Conservation (phyloP, 495 filamentous ascomycete species). For the Podospora comata region DNA sequence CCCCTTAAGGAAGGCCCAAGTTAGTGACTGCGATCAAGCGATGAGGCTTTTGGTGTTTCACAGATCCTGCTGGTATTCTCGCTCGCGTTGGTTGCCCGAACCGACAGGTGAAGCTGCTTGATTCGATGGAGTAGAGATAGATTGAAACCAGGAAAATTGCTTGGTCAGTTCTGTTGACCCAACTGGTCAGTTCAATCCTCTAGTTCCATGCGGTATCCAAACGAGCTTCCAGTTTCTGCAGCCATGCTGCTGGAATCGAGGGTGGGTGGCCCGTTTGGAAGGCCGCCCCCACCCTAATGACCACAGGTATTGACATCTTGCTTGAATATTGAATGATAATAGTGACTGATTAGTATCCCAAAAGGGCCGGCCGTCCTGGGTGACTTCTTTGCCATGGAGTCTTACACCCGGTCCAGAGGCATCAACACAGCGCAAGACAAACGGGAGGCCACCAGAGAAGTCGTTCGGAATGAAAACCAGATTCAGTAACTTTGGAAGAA, state of each 20-base stretch:
- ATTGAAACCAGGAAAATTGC: neutral
- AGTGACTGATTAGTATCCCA: neutral
- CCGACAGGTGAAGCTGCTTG: neutral
- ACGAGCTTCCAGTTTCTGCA: neutral
- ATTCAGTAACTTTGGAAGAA: neutral
- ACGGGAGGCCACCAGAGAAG: neutral
- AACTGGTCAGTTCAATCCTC: neutral
- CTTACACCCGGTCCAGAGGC: neutral
- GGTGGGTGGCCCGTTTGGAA: neutral
- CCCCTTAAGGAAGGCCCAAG: neutral
- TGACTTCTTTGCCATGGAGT: neutral
- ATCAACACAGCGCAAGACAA: neutral
- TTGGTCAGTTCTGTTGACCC: neutral
- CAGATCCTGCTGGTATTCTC: constrained; percentile 1
- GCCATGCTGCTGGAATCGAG: neutral
- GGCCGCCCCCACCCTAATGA: neutral
- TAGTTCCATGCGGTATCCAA: neutral
- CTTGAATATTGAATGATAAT: neutral
- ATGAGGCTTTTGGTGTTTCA: constrained; percentile 1
- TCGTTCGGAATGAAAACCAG: neutral
- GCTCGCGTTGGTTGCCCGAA: neutral
- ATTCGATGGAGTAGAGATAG: neutral
- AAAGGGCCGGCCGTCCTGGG: neutral
- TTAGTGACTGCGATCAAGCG: constrained; percentile 1
- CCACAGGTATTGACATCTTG: neutral